A percentile compares a stretch with the other conserved stretches of the same genome.
These are phyloP conservation scores for Dactylonectria macrodidyma DNA, from an alignment of 2,329 filamentous ascomycete genomes.

Conservation along the genomic window DNA sequence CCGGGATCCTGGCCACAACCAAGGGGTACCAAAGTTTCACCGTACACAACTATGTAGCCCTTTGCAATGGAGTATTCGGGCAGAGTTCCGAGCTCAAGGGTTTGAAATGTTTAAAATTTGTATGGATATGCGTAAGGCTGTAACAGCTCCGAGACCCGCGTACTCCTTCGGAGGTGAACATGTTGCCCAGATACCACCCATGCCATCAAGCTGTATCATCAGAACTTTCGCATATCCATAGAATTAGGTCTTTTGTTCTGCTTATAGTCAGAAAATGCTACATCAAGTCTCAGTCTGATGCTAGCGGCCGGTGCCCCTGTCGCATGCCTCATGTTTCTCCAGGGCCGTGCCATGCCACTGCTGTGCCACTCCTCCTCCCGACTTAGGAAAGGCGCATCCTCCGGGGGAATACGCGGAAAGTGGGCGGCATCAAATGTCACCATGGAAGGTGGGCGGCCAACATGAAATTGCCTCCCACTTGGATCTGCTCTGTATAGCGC, in stretches of 20 bases:
- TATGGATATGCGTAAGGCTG: background rate
- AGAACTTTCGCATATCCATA: background rate
- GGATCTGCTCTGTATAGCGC: background rate
- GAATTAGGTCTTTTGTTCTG: too few relatives aligned
- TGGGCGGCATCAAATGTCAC: background rate
- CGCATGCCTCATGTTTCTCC: background rate
- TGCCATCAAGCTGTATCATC: background rate
- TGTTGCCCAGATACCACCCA: background rate
- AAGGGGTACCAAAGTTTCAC: background rate
- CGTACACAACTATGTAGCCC: background rate
- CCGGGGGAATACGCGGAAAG: background rate
- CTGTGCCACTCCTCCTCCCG: background rate
- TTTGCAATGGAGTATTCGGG: background rate
- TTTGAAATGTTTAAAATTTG: background rate
- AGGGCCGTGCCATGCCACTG: background rate
- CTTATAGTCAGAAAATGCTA: background rate
- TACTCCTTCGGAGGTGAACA: background rate
- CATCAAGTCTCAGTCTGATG: background rate
- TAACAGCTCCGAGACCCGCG: background rate
- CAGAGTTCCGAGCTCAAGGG: background rate
- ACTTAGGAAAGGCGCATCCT: background rate
- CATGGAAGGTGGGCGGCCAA: background rate
- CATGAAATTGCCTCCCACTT: background rate
- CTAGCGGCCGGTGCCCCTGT: background rate
- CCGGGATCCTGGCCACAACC: background rate